Evolutionary conservation across 306 rosid genomes (phyloP), one percentile per base, ranked within the genome.

Genomic region (Pueraria montana): DNA sequence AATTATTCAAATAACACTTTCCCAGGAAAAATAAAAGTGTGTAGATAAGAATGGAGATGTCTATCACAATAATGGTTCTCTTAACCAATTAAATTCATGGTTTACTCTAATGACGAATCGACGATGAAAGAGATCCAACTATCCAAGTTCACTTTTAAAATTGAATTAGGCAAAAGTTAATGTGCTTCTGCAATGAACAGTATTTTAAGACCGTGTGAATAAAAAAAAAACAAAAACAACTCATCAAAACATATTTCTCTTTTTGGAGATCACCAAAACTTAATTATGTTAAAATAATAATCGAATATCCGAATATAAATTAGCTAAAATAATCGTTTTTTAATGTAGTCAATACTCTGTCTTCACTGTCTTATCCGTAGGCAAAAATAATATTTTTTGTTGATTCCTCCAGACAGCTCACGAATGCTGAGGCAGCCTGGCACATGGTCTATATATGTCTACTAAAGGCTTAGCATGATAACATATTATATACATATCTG

Each of bases 391-490:
- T 4, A 65, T 38, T 36, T 46, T 27, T 77, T 64, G 56, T 66
- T 42, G 55, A 24, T 42, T 68, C 34, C 74, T 42, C 70, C 55
- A 14, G 23, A 76, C 24, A 5, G 40, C 34, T 55, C 79, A 56
- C 30, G 27, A 59, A 40, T 58, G 12, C 7, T 23, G 56, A 58
- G 70, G 56, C 55, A 42, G 55, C 38, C 53, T 2, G 16, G 71
- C 43, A 59, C 71, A 42, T 67, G 11, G 18, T 76, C 71, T 14
- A 46, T 77, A 27, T 24, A 8, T 62, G 48, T 63, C 26, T 24
- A 36, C 24, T 30, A 74, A 81, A 72, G 56, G 36, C 9, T 24
- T 59, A 59, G n/a, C 78, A 63, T 63, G 36, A 65, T 49, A 50
- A n/a, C 49, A 42, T 65, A 17, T 16, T 50, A 65, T 20, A 42